Base-by-base conservation (phyloP, 345 rosid species). In the Clarkia xantiana region DNA sequence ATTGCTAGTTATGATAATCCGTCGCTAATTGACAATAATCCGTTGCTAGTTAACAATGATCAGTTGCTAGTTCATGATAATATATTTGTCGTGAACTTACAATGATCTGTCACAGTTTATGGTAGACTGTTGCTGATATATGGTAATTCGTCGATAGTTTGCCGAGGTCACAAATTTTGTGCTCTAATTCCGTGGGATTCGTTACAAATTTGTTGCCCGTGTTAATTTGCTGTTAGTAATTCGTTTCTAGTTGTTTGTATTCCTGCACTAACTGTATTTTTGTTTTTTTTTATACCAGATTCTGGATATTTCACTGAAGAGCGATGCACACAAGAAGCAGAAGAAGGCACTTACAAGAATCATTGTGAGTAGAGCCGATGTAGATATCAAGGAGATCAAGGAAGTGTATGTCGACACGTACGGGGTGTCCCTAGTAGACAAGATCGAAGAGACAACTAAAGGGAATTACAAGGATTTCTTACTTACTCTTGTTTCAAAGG, bases 391-490 rank as follows among this genome's bases (percentile, higher is more conserved):
- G 50, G 83, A 62, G 66, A 75, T 83, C 55, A 57, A 40, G 0
- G 76, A 68, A 59, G 77, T 68, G 54, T 86, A 58, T 61, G 55
- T 49, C 15, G 59, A 61, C 15, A 65, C 54, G 14, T 68, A 64
- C 39, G 94, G 80, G 14, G 62, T 73, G 56, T 29, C 76, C 40
- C 52, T 85, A 43, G 11, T 75, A 13, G 41, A 76, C 48, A 74
- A 45, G 56, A 72, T 86, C 36, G 69, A 73, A 62, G 82, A 63
- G 1, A 58, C 59, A 18, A 74, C 79, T 18, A 83, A 72, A 9
- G 97, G 96, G n/a, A 78, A 72, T 73, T 90, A 83, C 17, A 83
- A 48, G 76, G 97, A 85, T 56, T 64, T 80, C 63, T 65, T 85
- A 78, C 67, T 82, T 53, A 52, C 78, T 19, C 49, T 89, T 45